Evolutionary conservation across 1,284 basidiomycete genomes (phyloP).

Genomic region (Cutaneotrichosporon dermatis): DNA sequence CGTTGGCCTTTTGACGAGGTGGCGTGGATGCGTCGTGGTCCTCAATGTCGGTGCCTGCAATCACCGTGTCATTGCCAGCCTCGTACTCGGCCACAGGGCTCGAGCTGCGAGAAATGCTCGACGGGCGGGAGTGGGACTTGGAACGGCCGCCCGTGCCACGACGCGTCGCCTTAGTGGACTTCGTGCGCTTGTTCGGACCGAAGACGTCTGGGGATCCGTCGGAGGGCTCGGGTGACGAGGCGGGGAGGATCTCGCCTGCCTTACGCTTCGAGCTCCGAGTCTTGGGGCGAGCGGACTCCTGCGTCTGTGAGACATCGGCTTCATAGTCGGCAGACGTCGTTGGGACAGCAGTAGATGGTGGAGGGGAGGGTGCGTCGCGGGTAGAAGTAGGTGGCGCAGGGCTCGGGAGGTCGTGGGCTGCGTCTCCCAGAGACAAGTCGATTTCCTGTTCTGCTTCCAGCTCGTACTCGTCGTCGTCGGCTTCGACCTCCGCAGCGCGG

Average conservation of each 20-base stretch:
- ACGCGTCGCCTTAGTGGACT: neutral
- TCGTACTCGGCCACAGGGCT: neutral
- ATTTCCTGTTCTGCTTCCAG: neutral
- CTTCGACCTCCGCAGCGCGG: neutral
- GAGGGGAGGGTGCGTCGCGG: neutral
- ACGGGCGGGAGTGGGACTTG: no score
- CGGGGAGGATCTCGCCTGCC: slow-evolving; percentile 2
- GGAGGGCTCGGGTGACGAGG: slow-evolving; percentile 7
- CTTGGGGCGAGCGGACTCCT: neutral
- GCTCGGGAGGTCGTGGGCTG: neutral
- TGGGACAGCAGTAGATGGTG: no score
- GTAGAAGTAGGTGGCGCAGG: no score
- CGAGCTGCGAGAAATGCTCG: neutral
- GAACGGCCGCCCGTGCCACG: no score
- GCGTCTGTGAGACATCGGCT: slow-evolving; percentile 14
- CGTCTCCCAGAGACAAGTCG: neutral
- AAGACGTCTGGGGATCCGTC: slow-evolving; percentile 27
- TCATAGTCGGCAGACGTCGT: slow-evolving; percentile 10
- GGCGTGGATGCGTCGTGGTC: neutral
- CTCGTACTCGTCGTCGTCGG: neutral
- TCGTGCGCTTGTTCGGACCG: slow-evolving; percentile 20
- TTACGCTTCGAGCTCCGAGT: slow-evolving; percentile 1
- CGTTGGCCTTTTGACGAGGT: no score
- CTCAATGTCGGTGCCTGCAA: slow-evolving; percentile 19
- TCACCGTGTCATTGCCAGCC: slow-evolving; percentile 8